Conservation (phyloP, 2,329 filamentous ascomycete genomes). For the Venturia pyrina region DNA sequence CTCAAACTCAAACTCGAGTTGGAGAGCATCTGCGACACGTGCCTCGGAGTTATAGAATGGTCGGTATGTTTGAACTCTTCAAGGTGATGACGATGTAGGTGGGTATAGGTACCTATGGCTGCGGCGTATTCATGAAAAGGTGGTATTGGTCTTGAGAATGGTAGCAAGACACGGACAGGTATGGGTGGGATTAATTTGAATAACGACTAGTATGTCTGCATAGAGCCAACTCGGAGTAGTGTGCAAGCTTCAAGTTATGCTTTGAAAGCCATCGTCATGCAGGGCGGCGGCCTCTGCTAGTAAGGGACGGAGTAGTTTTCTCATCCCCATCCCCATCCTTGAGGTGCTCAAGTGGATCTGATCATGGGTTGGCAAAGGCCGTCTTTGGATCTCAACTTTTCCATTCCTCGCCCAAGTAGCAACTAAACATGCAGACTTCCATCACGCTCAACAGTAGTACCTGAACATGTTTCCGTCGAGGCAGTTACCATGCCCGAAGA, state of each 20-base stretch:
- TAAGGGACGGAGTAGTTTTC: too few relatives aligned
- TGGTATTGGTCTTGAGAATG: neutral
- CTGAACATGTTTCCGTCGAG: too few relatives aligned
- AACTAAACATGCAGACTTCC: too few relatives aligned
- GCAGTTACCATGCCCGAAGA: too few relatives aligned
- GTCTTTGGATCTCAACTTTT: neutral
- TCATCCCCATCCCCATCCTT: too few relatives aligned
- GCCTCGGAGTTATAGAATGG: neutral
- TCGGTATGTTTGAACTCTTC: neutral
- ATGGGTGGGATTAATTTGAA: too few relatives aligned
- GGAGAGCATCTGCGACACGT: neutral
- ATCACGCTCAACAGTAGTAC: too few relatives aligned
- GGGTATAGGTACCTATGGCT: neutral
- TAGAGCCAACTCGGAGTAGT: neutral
- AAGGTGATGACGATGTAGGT: neutral
- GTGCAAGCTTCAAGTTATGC: neutral
- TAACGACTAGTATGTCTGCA: too few relatives aligned
- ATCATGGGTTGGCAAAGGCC: neutral
- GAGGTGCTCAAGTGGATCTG: too few relatives aligned
- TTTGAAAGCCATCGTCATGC: neutral
- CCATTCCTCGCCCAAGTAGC: neutral
- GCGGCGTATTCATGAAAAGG: too few relatives aligned
- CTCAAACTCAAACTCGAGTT: neutral
- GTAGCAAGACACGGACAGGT: neutral
- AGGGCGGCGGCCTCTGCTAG: slow-evolving; percentile 5